Evolutionary conservation across 2,329 filamentous ascomycete genomes (phyloP), one percentile per base, ranked within the genome.

Genomic region (Trichoderma sp.): DNA sequence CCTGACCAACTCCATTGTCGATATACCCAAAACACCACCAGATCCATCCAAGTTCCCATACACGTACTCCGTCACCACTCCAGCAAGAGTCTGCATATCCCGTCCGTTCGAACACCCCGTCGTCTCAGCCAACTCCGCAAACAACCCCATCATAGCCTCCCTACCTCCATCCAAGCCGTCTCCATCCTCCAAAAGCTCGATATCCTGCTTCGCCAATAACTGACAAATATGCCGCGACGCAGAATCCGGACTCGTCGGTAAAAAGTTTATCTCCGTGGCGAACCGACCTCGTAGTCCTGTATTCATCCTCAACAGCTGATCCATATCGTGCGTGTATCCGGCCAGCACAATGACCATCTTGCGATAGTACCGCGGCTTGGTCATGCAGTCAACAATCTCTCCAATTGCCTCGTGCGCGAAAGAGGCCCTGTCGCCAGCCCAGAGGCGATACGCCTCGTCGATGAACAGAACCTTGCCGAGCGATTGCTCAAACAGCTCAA

Each of bases 301-400:
- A 41, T 62, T 62, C 0, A 14, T 28, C 3, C 28, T 44, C 30
- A 62, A n/a, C n/a, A 62, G 48, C 17, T 2, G 14, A 24, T 67
- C 47, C 26, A 68, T 65, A 15, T 67, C 65, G 2, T 56, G 19
- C 2, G 44, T 50, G 17, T 67, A 68, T 14, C 67, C 67, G 3
- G 67, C 62, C 9, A 68, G 43, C 3, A 68, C 48, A 14, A 67
- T 63, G 10, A 68, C 58, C 45, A 68, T 55, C 21, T 67, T 67
- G n/a, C 48, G 28, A n/a, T 54, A 3, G 28, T 65, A 67, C 9
- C 41, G 51, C 3, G 62, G 48, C 24, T 65, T 66, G 7, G 58
- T 68, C 47, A 68, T 28, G 41, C 45, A 48, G 43, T 67, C 58
- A 3, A 67, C 64, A n/a, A 52, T 30, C 5, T 44, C 43, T 2